phyloP scores from a whole-genome alignment of 2,329 filamentous ascomycete species.

The Hymenotorrendiella dingleyae region DNA sequence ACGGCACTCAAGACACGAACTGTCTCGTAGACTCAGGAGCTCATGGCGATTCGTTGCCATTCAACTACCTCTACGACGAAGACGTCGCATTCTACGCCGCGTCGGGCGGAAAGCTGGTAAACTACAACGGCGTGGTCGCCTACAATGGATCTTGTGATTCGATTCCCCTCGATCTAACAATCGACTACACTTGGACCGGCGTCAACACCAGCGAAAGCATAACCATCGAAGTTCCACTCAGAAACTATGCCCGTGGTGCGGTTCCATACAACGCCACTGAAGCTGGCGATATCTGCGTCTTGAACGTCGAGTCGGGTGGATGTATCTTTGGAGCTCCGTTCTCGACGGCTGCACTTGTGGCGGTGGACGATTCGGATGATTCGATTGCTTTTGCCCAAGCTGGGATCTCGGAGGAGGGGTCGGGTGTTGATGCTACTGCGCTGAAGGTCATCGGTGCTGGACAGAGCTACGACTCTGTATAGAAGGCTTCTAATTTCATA shows the following conservation, averaged over 20 bases:
- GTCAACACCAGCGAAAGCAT: conserved; percentile 18
- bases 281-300: conserved; percentile 21
- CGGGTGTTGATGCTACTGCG: conserved; percentile 1
- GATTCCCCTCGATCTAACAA: conserved; percentile 25
- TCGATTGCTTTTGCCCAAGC: conserved; percentile 32
- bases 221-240: conserved; percentile 29
- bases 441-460: conserved; percentile 3
- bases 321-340: conserved; percentile 32
- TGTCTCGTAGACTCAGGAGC: conserved; percentile 33
- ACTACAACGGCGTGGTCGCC: conserved; percentile 22
- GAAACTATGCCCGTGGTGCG: conserved; percentile 28
- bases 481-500: no score
- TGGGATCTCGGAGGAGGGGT: conserved; percentile 25
- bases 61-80: conserved; percentile 8
- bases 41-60: conserved; percentile 23
- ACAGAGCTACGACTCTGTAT: not conserved
- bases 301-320: conserved; percentile 25
- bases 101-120: conserved; percentile 17
- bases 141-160: conserved; percentile 19
- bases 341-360: conserved; percentile 28
- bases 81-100: conserved; percentile 19
- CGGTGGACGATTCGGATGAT: conserved; percentile 29
- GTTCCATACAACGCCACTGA: conserved; percentile 7
- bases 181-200: conserved; percentile 27
- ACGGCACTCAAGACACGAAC: conserved; percentile 6